phyloP scores from a whole-genome alignment of 2,329 filamentous ascomycete genomes.

The Neoascochyta sp. region DNA sequence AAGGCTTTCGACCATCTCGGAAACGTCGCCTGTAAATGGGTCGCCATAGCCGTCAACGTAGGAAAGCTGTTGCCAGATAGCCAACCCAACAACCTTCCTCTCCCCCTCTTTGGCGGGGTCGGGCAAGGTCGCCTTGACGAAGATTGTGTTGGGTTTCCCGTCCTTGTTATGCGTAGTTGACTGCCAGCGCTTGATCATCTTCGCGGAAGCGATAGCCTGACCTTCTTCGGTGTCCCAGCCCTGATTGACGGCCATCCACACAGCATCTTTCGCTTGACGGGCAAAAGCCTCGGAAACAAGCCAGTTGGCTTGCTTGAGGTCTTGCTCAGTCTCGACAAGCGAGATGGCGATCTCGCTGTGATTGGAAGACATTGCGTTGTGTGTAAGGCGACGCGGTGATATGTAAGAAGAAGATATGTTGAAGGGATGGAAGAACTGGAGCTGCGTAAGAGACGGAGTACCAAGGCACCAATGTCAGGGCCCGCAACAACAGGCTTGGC shows the following conservation, averaged over 20 bases:
- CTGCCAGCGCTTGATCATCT: conserved; percentile 45
- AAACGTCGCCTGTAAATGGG: conserved; percentile 18
- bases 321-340: conserved; percentile 19
- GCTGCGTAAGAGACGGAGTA: too few relatives aligned
- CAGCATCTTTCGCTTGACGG: conserved; percentile 48
- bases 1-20: conserved; percentile 33
- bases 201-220: conserved; percentile 32
- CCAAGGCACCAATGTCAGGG: too few relatives aligned
- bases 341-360: conserved; percentile 13
- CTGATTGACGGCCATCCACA: conserved; percentile 54
- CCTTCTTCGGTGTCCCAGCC: conserved; percentile 54
- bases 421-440: too few relatives aligned
- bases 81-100: conserved; percentile 48
- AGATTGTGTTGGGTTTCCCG: conserved; percentile 51
- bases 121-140: conserved; percentile 53
- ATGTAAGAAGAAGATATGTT: background rate
- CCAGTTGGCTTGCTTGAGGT: conserved; percentile 28
- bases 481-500: too few relatives aligned
- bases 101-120: conserved; percentile 25
- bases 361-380: conserved; percentile 10
- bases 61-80: conserved; percentile 55
- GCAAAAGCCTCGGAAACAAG: conserved; percentile 48
- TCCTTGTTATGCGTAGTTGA: conserved; percentile 40
- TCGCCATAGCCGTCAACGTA: conserved; percentile 50
- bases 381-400: too few relatives aligned